Base-by-base conservation (phyloP, 2,329 filamentous ascomycete genomes). In the Ampelomyces quisqualis region DNA sequence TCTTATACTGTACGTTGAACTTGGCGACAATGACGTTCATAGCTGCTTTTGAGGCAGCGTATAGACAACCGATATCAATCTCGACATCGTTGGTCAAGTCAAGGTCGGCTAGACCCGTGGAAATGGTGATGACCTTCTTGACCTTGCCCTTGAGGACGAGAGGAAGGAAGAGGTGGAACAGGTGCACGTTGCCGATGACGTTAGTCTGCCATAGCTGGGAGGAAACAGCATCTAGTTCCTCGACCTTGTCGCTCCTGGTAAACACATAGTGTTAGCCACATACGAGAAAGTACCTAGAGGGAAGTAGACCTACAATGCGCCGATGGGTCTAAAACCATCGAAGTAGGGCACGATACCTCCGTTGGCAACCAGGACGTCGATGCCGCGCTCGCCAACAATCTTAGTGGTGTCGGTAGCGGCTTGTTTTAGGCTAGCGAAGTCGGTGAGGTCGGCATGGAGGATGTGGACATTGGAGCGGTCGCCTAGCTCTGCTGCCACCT, bases 81-180 rank as follows among this genome's bases (percentile, higher is more conserved):
- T 68, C 64, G 13, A 51, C 57, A 0, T 73, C 39, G 9, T 62
- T 65, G 39, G 65, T 68, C 2, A 77, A 38, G 2, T 77, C 72
- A 0, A 67, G 13, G 43, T 82, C 78, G 0, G 72, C 57, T 28
- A 72, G 41, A 15, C 77, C 78, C 0, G 58, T 73, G 5, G 74
- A 71, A 4, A 83, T 70, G 15, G 70, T 52, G 18, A 78, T 70
- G n/a, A 80, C 67, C 54, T 82, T 82, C 58, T 82, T 82, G 9
- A 46, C 54, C 1, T 60, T 53, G 4, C 79, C 73, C 31, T 77
- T 73, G 1, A 69, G 61, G 21, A 84, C 62, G 0, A 81, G 68
- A 0, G 80, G 78, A 1, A 78, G 31, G 54, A 79, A 80, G 1
- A 73, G 50, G 49, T 77, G 77, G 58, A 77, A 73, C 0, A 79